Base-by-base conservation (phyloP, 805 yeast species). In the Candida succiphila region DNA sequence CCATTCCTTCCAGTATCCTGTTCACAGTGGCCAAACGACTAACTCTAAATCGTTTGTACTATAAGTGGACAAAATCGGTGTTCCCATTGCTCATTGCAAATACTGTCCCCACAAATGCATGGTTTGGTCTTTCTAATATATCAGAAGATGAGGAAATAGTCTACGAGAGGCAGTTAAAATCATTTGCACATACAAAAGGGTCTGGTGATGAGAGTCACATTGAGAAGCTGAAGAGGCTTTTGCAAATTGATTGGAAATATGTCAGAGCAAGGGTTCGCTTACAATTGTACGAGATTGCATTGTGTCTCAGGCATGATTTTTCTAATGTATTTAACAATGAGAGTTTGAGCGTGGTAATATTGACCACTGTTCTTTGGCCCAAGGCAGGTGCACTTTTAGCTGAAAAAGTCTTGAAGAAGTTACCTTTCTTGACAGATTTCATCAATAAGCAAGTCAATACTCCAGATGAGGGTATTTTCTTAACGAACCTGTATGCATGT, bases 381-480 rank as follows among this genome's bases (percentile, higher is more conserved):
- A 30, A 37, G 16, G 25, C 46, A 1, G 65, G 65, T 3, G 43
- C 43, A 29, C 26, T 44, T 1, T 25, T 51, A 14, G 51, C 60
- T 10, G 27, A 37, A 3, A 4, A n/a, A 3, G 2, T 53, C 2
- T 32, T 60, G 2, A 29, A 45, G 2, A 42, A 41, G 14, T 37
- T 49, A 10, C 48, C 58, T 3, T 31, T 34, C 12, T 25, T 60
- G 7, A 41, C 45, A 35, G 17, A 30, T 3, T 35, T 45, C 7
- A 35, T 55, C 6, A 44, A 46, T 36, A 40, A 33, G 16, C 35
- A 35, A 13, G 42, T 48, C 9, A 36, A 38, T 14, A 61, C 65
- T 0, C 67, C 69, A 1, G 65, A 61, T 40, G 65, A 63, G 35
- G 46, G 49, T 1, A 39, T 46, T 7, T 61, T 56, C 28, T 37